Conservation (phyloP, 768 basidiomycete genomes). For the Phanerodontia chrysosporium region DNA sequence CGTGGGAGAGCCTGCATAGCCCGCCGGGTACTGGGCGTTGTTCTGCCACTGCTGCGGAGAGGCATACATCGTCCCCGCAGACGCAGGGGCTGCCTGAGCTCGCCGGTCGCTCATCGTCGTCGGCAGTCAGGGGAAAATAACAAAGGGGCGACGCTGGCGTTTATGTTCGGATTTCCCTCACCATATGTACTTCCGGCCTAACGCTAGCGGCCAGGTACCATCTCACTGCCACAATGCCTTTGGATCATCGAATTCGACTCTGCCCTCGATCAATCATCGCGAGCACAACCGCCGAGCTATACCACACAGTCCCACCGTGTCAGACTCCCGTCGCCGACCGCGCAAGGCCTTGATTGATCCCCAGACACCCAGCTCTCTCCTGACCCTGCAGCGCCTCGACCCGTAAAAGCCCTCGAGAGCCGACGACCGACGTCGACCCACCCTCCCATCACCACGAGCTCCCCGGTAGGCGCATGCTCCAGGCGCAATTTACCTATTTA, state of each 20-base stretch:
- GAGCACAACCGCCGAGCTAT: conserved; percentile 1
- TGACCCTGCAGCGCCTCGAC: not conserved
- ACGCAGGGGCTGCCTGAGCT: conserved; percentile 1
- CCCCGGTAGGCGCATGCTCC: not conserved
- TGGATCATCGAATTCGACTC: conserved; percentile 5
- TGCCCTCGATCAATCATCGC: not conserved
- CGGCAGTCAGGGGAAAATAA: conserved; percentile 6
- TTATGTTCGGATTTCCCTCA: not conserved
- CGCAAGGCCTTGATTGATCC: not conserved
- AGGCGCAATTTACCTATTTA: not conserved
- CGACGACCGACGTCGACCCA: not conserved
- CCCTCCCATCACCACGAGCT: not conserved
- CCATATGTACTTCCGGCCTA: conserved; percentile 13
- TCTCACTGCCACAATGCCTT: conserved; percentile 15
- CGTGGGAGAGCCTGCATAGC: conserved; percentile 8
- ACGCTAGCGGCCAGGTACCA: conserved; percentile 15
- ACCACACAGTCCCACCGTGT: not conserved
- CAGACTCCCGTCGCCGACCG: not conserved
- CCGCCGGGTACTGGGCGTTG: conserved; percentile 5
- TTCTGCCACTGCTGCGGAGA: conserved; percentile 5
- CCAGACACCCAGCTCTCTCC: not conserved
- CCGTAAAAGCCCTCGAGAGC: too few species aligned
- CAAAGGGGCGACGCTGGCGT: conserved; percentile 6
- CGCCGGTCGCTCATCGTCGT: conserved; percentile 12
- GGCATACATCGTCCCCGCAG: conserved; percentile 10